A percentile compares a stretch with the other conserved stretches of the same genome.
phyloP scores from a whole-genome alignment of 306 rosid species.

The Fragaria ananassa region DNA sequence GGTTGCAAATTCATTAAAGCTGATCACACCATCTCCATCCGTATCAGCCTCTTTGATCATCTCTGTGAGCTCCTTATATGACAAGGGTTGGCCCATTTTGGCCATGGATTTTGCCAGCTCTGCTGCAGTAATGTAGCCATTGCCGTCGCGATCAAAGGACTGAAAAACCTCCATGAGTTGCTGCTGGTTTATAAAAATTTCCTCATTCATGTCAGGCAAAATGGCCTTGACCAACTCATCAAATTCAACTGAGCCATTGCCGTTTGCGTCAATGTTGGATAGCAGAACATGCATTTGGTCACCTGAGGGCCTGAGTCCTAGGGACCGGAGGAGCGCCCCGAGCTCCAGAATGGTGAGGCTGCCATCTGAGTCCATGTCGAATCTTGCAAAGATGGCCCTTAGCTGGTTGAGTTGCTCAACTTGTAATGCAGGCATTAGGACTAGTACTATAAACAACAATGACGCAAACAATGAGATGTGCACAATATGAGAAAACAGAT shows the following conservation, averaged over 20 bases:
- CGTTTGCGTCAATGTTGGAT: constrained; percentile 62
- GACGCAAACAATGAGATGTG: neutral
- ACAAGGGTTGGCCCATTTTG: constrained; percentile 78
- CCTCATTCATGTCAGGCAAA: constrained; percentile 54
- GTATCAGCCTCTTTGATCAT: constrained; percentile 78
- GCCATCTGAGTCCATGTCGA: constrained; percentile 86
- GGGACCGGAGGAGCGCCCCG: constrained; percentile 72
- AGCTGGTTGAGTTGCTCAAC: constrained; percentile 52
- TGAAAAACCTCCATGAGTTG: constrained; percentile 59
- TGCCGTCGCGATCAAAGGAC: constrained; percentile 74
- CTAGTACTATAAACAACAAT: neutral
- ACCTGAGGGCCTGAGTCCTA: constrained; percentile 68
- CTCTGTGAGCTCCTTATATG: constrained; percentile 69
- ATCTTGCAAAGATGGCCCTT: constrained; percentile 53
- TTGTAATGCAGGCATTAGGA: constrained; percentile 40
- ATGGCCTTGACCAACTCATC: constrained; percentile 62
- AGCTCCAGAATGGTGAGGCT: constrained; percentile 79
- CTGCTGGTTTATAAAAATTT: constrained; percentile 49
- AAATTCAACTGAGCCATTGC: constrained; percentile 75
- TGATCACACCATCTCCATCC: constrained; percentile 79
- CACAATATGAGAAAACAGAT: neutral
- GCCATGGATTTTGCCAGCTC: constrained; percentile 85
- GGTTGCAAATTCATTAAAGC: constrained; percentile 64
- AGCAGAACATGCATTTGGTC: constrained; percentile 60
- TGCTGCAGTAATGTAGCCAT: constrained; percentile 66